Base-by-base conservation (phyloP, 2,329 filamentous ascomycete genomes). In the Lecanicillium sp. region DNA sequence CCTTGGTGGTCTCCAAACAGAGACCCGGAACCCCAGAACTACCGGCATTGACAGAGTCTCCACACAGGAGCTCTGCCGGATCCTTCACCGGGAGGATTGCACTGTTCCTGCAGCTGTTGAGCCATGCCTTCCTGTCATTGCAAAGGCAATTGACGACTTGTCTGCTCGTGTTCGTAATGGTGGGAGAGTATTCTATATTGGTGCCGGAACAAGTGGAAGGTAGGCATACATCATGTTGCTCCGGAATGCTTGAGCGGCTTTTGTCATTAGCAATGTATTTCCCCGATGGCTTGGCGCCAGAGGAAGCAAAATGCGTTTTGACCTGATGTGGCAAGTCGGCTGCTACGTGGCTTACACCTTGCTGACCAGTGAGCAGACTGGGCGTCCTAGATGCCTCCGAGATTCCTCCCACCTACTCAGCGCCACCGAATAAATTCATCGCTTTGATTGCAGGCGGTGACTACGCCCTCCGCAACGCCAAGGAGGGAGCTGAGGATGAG, bases 191-290 rank as follows among this genome's bases (percentile, higher is more conserved):
- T 44, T 45, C 11, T 45, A 45, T 37, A 38, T 62, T n/a, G 63
- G 63, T 9, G 64, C 63, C 3, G 62, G 64, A 12, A 67, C 63
- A 3, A 68, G 64, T 42, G 61, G 64, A 38, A 58, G 63, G 58
- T 63, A 42, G 45, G 49, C 30, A 11, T 20, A 16, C 2, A 15
- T n/a, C 25, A 16, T 17, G 19, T 4, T 20, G 20, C 9, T 16
- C 9, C 30, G n/a, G n/a, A n/a, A n/a, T n/a, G n/a, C n/a, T n/a
- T n/a, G n/a, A n/a, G n/a, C n/a, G n/a, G n/a, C n/a, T n/a, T n/a
- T n/a, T n/a, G n/a, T n/a, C n/a, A n/a, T n/a, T n/a, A n/a, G n/a
- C n/a, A n/a, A n/a, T n/a, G n/a, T n/a, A n/a, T n/a, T n/a, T n/a
- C n/a, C n/a, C n/a, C n/a, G n/a, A n/a, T n/a, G n/a, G n/a, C n/a